phyloP scores from a whole-genome alignment of 2,329 filamentous ascomycete genomes.

The Diplodia intermedia region DNA sequence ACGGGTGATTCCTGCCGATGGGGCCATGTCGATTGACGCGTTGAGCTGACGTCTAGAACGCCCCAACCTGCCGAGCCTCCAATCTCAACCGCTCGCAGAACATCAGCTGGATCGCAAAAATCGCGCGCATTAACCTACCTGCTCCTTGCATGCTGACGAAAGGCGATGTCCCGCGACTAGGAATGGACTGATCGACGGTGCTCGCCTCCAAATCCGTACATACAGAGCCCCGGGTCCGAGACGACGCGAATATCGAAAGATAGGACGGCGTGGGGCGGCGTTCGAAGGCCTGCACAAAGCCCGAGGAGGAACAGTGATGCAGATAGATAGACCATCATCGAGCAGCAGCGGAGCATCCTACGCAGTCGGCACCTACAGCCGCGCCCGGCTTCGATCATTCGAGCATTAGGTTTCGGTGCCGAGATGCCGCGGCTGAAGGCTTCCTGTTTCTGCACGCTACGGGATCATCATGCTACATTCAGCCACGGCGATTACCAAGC shows the following conservation, averaged over 20 bases:
- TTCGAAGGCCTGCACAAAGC: not conserved
- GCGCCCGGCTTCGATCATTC: not conserved
- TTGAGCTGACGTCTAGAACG: conserved; percentile 10
- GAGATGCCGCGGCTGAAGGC: not conserved
- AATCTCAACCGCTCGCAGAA: not conserved
- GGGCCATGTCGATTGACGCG: not conserved
- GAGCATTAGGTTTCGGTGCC: conserved; percentile 23
- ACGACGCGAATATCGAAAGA: not conserved
- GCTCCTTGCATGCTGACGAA: not conserved
- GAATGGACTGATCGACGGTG: no score
- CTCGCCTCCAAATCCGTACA: no score
- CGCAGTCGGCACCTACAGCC: no score
- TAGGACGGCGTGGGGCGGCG: no score
- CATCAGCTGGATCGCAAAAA: not conserved
- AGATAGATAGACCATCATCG: no score
- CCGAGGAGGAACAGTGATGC: not conserved
- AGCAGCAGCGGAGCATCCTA: no score
- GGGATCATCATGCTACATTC: conserved; percentile 8
- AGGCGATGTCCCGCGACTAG: no score
- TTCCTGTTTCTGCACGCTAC: conserved; percentile 1
- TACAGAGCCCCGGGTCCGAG: not conserved
- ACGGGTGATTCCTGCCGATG: not conserved
- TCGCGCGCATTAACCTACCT: not conserved
- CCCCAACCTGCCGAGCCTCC: not conserved
- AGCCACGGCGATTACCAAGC: conserved; percentile 21